These are phyloP conservation scores for Sporothrix protearum DNA, from an alignment of 2,329 filamentous ascomycete genomes.

Conservation along the genomic window DNA sequence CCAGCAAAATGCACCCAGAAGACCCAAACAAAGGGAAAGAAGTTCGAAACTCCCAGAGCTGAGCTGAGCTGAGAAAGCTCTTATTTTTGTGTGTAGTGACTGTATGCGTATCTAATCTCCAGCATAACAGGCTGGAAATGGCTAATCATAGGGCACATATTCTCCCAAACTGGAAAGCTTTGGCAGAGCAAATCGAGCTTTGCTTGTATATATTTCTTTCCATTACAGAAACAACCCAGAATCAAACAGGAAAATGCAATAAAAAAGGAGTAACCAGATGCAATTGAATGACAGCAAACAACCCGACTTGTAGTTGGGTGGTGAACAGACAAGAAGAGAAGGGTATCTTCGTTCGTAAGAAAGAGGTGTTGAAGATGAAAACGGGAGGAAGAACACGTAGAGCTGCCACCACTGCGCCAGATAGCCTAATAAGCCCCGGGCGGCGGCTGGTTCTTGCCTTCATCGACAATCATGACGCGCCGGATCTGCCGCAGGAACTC, in stretches of 20 bases:
- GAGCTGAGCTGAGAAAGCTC: constrained; percentile 2
- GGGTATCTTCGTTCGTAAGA: constrained; percentile 16
- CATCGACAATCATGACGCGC: constrained; percentile 29
- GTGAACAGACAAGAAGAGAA: background rate
- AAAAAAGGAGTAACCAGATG: background rate
- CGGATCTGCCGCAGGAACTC: constrained; percentile 62
- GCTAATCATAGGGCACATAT: background rate
- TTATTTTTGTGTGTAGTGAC: background rate
- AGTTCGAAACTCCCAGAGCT: background rate
- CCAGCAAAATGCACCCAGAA: background rate
- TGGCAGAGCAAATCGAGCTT: background rate
- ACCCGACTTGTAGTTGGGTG: background rate
- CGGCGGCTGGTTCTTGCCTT: constrained; percentile 12
- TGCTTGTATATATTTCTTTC: background rate
- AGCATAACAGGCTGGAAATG: background rate
- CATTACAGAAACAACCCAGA: background rate
- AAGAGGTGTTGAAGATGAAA: background rate
- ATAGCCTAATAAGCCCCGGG: background rate
- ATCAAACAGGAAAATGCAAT: background rate
- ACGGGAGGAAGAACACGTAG: background rate
- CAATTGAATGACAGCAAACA: background rate
- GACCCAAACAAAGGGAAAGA: constrained; percentile 4
- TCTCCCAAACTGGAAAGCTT: background rate
- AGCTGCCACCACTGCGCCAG: background rate
- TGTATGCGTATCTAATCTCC: background rate